phyloP scores from a whole-genome alignment of 2,329 filamentous ascomycete species.

The Pseudopithomyces maydicus region DNA sequence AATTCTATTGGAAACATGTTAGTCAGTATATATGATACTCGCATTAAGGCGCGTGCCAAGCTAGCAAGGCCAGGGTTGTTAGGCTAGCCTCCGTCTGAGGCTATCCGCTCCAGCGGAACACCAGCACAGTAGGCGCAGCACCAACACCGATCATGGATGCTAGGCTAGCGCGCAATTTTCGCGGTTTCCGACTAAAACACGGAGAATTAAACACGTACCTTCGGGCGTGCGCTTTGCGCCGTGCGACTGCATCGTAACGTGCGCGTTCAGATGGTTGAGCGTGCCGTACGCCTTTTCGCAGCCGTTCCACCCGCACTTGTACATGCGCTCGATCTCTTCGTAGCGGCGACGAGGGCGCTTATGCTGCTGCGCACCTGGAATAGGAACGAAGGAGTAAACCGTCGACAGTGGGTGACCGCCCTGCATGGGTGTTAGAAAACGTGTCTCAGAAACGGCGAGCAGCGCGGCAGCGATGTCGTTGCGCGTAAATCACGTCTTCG shows the following conservation, averaged over 20 bases:
- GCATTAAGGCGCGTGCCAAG: constrained; percentile 37
- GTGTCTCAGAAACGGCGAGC: background rate
- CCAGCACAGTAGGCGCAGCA: constrained; percentile 55
- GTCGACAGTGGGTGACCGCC: constrained; percentile 64
- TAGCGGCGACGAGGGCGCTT: constrained; percentile 92
- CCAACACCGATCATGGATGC: constrained; percentile 47
- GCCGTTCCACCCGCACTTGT: constrained; percentile 98
- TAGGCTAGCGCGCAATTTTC: constrained; percentile 38
- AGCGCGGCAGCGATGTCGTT: background rate
- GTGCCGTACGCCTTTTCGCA: constrained; percentile 99
- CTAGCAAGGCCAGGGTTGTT: constrained; percentile 44
- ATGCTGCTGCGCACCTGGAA: constrained; percentile 95
- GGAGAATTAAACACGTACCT: constrained; percentile 66
- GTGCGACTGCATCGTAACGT: constrained; percentile 98
- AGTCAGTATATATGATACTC: constrained; percentile 44
- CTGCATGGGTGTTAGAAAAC: constrained; percentile 30
- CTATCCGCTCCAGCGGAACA: constrained; percentile 56
- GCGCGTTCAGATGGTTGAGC: constrained; percentile 94
- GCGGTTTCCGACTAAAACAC: constrained; percentile 12
- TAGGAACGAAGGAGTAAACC: constrained; percentile 97
- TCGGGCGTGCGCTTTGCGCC: constrained; percentile 93
- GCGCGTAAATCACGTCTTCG: background rate
- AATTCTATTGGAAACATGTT: constrained; percentile 70
- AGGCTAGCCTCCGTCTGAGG: constrained; percentile 53
- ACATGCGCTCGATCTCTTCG: constrained; percentile 99